phyloP scores from a whole-genome alignment of 1,284 basidiomycete species.

The Sporisorium scitamineum region DNA sequence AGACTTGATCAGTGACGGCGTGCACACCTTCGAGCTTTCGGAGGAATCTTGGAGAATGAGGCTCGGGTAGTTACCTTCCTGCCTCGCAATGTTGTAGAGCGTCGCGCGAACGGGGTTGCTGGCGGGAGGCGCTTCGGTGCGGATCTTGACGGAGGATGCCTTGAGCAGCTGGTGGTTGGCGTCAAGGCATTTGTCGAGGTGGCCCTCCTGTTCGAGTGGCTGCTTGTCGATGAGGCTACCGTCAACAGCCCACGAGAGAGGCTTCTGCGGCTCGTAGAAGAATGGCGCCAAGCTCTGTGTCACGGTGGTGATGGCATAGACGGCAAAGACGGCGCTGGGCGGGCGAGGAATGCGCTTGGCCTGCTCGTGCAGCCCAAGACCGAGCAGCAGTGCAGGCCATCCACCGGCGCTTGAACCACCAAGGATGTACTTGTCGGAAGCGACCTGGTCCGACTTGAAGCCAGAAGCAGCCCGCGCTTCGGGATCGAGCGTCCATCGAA shows the following conservation, averaged over 20 bases:
- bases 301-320: conserved; percentile 58
- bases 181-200: conserved; percentile 36
- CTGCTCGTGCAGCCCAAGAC: conserved; percentile 34
- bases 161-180: conserved; percentile 21
- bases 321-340: conserved; percentile 47
- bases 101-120: conserved; percentile 41
- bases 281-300: conserved; percentile 30
- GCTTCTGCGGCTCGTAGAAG: conserved; percentile 49
- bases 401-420: conserved; percentile 56
- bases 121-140: conserved; percentile 45
- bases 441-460: conserved; percentile 24
- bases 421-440: conserved; percentile 40
- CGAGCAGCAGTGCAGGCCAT: conserved; percentile 53
- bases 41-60: conserved; percentile 31
- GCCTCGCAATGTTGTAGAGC: conserved; percentile 55
- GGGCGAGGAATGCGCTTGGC: conserved; percentile 23
- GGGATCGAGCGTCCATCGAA: conserved; percentile 39
- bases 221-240: conserved; percentile 31
- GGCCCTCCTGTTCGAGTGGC: conserved; percentile 28
- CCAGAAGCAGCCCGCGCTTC: conserved; percentile 26
- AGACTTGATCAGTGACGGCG: conserved; percentile 33
- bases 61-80: conserved; percentile 48
- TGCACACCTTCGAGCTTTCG: conserved; percentile 30
- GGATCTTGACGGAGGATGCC: conserved; percentile 19
- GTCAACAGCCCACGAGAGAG: conserved; percentile 48